Evolutionary conservation across 192 early-diverging fungal species (phyloP), one percentile per base, ranked within the genome.

Genomic region (Backusella circina): DNA sequence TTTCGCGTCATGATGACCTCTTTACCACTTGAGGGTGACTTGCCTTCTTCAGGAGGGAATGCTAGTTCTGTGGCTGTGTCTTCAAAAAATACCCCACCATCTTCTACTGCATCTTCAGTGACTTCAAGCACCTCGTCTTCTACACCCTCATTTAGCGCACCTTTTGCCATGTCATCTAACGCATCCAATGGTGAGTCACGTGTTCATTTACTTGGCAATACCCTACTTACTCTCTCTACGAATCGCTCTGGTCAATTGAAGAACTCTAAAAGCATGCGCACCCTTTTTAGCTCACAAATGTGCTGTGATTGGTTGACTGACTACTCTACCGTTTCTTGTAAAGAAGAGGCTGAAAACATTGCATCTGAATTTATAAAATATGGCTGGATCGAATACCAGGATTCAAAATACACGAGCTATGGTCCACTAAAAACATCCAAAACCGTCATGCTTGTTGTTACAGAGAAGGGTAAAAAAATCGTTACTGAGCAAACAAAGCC

Each of bases 241-340:
- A 66, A 74, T 10, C 23, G 50, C 16, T 21, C 23, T 18, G 23
- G 64, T 44, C 57, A 74, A 31, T 5, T 35, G 3, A 67, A 74
- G 67, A 69, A 30, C 13, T 28, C 31, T 30, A 75, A 51, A 47
- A 47, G 10, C 13, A 75, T 75, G 39, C 33, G 66, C 15, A 57
- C 74, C 33, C 35, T 75, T 1, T 69, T 75, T n/a, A 57, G 66
- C 12, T 69, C 74, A 33, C 65, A 69, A 35, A 50, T 75, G 67
- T 75, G 82, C 18, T 80, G 80, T 13, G 86, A 87, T 5, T 89
- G 86, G 86, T 72, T 89, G 15, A 61, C 84, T 36, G 85, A 87
- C n/a, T 83, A 86, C 41, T 80, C 80, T 1, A 85, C 86, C 0
- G 84, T 86, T 5, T 81, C 86, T 68, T 81, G 77, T 41, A 79